A percentile compares a stretch with the other conserved stretches of the same genome.
Evolutionary conservation across 306 rosid genomes (phyloP).

Genomic region (Quercus variabilis): DNA sequence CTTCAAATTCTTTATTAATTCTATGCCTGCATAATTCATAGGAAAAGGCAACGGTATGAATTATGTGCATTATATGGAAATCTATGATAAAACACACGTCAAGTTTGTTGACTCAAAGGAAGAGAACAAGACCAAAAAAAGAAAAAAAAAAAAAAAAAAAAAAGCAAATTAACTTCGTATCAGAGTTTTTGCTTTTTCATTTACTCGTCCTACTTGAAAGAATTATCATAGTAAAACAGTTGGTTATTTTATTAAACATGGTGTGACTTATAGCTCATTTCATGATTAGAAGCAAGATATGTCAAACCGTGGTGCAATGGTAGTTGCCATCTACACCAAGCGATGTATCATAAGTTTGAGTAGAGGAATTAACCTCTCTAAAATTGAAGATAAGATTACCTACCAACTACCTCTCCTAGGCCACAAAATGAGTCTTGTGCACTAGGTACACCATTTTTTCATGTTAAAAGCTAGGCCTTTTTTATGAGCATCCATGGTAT

Average conservation of each 20-base stretch:
- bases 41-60: not conserved
- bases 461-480: too few relatives aligned
- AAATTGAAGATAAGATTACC: too few relatives aligned
- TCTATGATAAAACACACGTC: not conserved
- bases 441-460: too few relatives aligned
- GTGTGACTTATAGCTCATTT: not conserved
- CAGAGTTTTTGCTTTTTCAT: not conserved
- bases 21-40: not conserved
- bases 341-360: too few relatives aligned
- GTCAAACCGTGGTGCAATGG: too few relatives aligned
- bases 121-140: not conserved
- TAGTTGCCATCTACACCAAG: too few relatives aligned
- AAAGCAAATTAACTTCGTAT: not conserved
- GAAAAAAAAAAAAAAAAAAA: not conserved
- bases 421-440: too few relatives aligned
- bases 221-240: not conserved
- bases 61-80: not conserved
- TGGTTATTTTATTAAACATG: not conserved
- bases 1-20: not conserved
- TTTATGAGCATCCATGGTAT: too few relatives aligned
- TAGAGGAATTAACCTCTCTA: too few relatives aligned
- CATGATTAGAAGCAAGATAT: not conserved
- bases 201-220: not conserved
- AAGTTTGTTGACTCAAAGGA: not conserved
- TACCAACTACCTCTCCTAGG: too few relatives aligned